phyloP scores from a whole-genome alignment of 306 rosid species.

The Sindora glabra region DNA sequence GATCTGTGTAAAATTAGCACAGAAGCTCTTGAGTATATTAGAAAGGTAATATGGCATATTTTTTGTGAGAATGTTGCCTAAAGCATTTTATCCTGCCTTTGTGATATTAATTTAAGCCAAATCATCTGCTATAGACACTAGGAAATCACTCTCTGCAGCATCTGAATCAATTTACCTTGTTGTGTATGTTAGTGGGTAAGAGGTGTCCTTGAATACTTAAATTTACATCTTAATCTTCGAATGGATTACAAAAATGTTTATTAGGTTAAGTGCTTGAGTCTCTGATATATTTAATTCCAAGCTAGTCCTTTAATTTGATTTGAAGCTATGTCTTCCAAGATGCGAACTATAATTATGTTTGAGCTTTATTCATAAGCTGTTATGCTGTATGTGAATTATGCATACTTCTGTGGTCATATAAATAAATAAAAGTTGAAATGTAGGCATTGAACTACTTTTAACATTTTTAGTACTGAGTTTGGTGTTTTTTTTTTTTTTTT shows the following conservation, averaged over 20 bases:
- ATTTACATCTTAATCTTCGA: not conserved
- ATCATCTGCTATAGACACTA: not conserved
- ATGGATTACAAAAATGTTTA: not conserved
- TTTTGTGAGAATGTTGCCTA: not conserved
- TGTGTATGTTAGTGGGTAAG: not conserved
- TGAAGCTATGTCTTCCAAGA: not conserved
- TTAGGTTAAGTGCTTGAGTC: not conserved
- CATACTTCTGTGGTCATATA: not conserved
- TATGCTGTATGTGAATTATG: not conserved
- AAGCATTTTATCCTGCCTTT: not conserved
- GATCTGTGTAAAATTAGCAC: constrained; percentile 79
- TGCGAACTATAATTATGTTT: not conserved
- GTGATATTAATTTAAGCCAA: constrained; percentile 2
- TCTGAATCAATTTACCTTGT: not conserved
- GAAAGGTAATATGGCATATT: constrained; percentile 54
- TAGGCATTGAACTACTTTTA: not conserved
- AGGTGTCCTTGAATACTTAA: not conserved
- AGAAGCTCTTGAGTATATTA: constrained; percentile 85
- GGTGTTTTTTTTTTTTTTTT: too few species aligned
- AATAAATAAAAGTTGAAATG: not conserved
- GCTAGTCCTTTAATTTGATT: not conserved
- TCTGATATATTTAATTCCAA: too few species aligned
- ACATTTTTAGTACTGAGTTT: constrained; percentile 11
- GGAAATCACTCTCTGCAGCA: not conserved
- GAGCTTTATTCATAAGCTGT: not conserved